phyloP scores from a whole-genome alignment of 768 basidiomycete genomes.

The Lepiota brunneoincarnata region DNA sequence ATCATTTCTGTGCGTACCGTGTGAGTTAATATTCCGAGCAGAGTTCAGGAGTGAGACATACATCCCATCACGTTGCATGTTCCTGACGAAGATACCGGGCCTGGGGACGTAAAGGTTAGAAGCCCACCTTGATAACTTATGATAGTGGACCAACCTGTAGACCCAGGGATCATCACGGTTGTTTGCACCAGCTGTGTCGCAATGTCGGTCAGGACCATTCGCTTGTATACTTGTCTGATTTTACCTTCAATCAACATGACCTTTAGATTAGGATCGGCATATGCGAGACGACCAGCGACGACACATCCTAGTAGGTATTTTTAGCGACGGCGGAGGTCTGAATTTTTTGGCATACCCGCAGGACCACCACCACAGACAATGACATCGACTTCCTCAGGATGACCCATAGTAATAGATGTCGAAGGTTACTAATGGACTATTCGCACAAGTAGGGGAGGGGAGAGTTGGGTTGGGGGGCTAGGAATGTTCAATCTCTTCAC shows the following conservation, averaged over 20 bases:
- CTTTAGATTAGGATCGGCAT: slow-evolving; percentile 69
- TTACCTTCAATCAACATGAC: slow-evolving; percentile 74
- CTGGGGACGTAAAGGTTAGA: slow-evolving; percentile 22
- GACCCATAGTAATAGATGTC: slow-evolving; percentile 33
- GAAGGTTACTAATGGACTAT: not conserved
- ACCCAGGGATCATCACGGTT: slow-evolving; percentile 77
- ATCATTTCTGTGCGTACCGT: slow-evolving; percentile 48
- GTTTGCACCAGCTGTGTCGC: slow-evolving; percentile 57
- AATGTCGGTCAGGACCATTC: not conserved
- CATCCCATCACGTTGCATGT: slow-evolving; percentile 72
- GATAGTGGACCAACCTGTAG: slow-evolving; percentile 40
- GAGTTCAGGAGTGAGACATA: slow-evolving; percentile 26
- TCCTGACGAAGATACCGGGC: slow-evolving; percentile 66
- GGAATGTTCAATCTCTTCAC: too few species aligned
- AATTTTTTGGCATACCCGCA: slow-evolving; percentile 36
- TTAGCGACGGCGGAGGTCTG: not conserved
- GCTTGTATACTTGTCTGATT: not conserved
- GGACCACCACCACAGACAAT: slow-evolving; percentile 71
- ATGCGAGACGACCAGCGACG: slow-evolving; percentile 66
- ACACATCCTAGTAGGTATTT: slow-evolving; percentile 47
- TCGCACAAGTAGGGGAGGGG: too few species aligned
- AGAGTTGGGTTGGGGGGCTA: not conserved
- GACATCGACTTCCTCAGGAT: slow-evolving; percentile 71
- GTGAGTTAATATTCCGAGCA: not conserved
- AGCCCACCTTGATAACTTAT: not conserved